phyloP scores from a whole-genome alignment of 805 yeast species.

The Lachancea meyersii region DNA sequence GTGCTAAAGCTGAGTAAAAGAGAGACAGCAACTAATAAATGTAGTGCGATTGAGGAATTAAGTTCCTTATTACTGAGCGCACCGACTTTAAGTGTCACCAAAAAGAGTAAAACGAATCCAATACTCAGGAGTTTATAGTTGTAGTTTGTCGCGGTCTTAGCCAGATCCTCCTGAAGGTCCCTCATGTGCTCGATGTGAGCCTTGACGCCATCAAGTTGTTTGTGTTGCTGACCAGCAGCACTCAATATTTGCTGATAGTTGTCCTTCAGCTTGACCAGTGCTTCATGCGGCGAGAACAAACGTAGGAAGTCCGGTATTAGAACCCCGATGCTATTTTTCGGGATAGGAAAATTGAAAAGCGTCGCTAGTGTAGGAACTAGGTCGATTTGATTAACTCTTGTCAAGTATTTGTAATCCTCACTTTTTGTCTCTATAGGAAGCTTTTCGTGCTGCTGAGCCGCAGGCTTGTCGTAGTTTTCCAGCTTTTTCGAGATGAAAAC shows the following conservation, averaged over 20 bases:
- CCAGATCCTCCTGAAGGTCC: slow-evolving; percentile 44
- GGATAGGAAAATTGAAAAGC: slow-evolving; percentile 80
- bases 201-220: slow-evolving; percentile 14
- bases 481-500: slow-evolving; percentile 62
- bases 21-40: slow-evolving; percentile 23
- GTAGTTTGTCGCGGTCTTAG: slow-evolving; percentile 68
- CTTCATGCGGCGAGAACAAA: slow-evolving; percentile 39
- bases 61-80: slow-evolving; percentile 2
- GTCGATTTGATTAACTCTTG: slow-evolving; percentile 75
- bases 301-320: slow-evolving; percentile 52
- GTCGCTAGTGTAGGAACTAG: slow-evolving; percentile 85
- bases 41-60: not conserved
- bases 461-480: slow-evolving; percentile 21
- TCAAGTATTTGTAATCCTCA: slow-evolving; percentile 48
- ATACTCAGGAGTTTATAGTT: slow-evolving; percentile 41
- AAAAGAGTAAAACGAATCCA: slow-evolving; percentile 22
- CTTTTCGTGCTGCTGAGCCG: slow-evolving; percentile 11
- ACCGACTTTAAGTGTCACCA: slow-evolving; percentile 12
- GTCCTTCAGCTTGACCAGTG: slow-evolving; percentile 35
- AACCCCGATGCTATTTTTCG: slow-evolving; percentile 81
- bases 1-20: slow-evolving; percentile 46
- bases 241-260: slow-evolving; percentile 53
- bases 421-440: slow-evolving; percentile 24
- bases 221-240: slow-evolving; percentile 11
- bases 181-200: slow-evolving; percentile 36